These are phyloP conservation scores for Novymonas esmeraldas DNA, from an alignment of 208 protist species.

Conservation along the genomic window DNA sequence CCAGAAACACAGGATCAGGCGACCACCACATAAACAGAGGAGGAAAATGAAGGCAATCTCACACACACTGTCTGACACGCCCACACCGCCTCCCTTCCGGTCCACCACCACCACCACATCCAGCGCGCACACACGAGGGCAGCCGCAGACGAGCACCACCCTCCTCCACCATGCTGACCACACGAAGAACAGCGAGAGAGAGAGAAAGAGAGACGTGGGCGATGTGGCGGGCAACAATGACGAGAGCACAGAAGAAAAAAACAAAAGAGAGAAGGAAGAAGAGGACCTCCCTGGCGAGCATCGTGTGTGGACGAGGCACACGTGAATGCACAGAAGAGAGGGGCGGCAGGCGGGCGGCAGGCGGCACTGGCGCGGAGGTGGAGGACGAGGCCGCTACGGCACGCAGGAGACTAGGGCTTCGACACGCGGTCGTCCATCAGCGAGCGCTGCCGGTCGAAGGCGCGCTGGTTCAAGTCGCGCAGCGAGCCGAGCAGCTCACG, in stretches of 20 bases:
- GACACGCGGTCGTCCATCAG: constrained; percentile 56
- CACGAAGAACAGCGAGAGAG: too few species aligned
- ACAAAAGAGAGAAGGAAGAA: neutral
- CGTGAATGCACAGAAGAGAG: neutral
- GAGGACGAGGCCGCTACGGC: neutral
- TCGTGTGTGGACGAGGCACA: neutral
- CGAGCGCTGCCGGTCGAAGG: constrained; percentile 59
- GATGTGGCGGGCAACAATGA: too few species aligned
- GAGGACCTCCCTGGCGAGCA: neutral
- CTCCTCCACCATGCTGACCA: too few species aligned
- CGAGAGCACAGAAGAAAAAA: neutral
- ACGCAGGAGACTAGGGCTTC: neutral
- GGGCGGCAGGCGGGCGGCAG: neutral
- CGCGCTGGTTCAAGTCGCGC: constrained; percentile 55
- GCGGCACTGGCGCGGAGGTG: neutral
- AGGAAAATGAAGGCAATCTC: too few species aligned
- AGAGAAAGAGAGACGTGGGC: too few species aligned
- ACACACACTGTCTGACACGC: too few species aligned
- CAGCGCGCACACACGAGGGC: too few species aligned
- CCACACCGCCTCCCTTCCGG: too few species aligned
- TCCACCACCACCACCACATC: too few species aligned
- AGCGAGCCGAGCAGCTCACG: constrained; percentile 64
- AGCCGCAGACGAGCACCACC: too few species aligned
- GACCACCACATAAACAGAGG: too few species aligned
- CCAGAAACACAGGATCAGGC: too few species aligned